Conservation (phyloP, 805 yeast genomes). For the Cyberlindnera xishuangbannaensis region DNA sequence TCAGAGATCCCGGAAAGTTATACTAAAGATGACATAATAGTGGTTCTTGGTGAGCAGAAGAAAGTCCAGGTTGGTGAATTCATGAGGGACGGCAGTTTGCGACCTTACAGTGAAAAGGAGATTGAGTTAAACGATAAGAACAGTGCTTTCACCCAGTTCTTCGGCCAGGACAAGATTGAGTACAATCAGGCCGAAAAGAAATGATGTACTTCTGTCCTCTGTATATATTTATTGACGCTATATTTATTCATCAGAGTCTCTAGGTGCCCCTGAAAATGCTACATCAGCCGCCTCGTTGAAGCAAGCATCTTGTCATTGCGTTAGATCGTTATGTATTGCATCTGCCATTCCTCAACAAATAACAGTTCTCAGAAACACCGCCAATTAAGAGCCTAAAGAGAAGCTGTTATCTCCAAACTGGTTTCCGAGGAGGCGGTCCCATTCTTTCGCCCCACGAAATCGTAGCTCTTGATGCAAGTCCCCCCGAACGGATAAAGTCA, state of each 20-base stretch:
- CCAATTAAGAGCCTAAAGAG: too few species aligned
- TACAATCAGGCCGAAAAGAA: conserved; percentile 14
- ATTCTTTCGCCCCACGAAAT: conserved; percentile 9
- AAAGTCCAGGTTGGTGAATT: conserved; percentile 22
- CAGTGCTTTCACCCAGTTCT: conserved; percentile 16
- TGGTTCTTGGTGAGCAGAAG: conserved; percentile 19
- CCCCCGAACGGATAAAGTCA: not conserved
- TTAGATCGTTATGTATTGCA: too few species aligned
- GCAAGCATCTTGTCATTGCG: too few species aligned
- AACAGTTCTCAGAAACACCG: too few species aligned
- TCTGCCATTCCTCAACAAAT: too few species aligned
- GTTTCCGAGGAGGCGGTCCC: conserved; percentile 10
- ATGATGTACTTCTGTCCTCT: conserved; percentile 1
- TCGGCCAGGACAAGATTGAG: conserved; percentile 23
- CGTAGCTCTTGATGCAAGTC: conserved; percentile 4
- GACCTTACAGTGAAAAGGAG: conserved; percentile 18
- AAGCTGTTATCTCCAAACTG: conserved; percentile 11
- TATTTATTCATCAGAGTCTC: conserved; percentile 1
- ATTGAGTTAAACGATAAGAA: conserved; percentile 18
- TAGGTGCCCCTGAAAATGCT: too few species aligned
- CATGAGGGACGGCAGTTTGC: conserved; percentile 21
- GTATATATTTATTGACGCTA: conserved; percentile 4
- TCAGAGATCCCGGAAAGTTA: not conserved
- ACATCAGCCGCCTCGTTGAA: too few species aligned
- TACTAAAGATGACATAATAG: conserved; percentile 4